Conservation (phyloP, 129 eudicot genomes). For the Dittrichia graveolens region DNA sequence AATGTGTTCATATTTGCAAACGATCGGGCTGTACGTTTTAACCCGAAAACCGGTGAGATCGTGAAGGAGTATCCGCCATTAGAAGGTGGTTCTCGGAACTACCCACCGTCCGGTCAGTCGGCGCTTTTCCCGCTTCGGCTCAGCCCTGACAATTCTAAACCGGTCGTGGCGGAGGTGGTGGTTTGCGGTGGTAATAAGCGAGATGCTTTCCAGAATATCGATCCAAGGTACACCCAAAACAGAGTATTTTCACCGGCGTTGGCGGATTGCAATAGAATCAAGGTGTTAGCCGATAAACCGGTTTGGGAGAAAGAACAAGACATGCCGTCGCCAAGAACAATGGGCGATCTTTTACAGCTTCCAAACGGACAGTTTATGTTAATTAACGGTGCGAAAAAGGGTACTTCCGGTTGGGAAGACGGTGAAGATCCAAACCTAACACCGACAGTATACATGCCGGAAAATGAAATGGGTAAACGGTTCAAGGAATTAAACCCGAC, state of each 20-base stretch:
- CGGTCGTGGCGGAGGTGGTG: constrained; percentile 43
- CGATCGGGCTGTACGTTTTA: constrained; percentile 48
- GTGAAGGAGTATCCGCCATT: constrained; percentile 51
- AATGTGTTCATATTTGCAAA: constrained; percentile 79
- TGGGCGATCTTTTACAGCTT: constrained; percentile 73
- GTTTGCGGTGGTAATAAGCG: constrained; percentile 73
- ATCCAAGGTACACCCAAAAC: constrained; percentile 35
- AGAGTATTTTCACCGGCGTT: constrained; percentile 49
- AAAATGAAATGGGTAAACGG: constrained; percentile 47
- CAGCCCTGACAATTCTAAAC: neutral
- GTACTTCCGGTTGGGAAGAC: constrained; percentile 75
- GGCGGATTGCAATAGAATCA: constrained; percentile 61
- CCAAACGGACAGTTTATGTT: constrained; percentile 69
- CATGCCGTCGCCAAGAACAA: constrained; percentile 67
- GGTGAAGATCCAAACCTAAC: constrained; percentile 58
- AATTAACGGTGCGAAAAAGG: constrained; percentile 69
- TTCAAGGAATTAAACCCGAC: constrained; percentile 50
- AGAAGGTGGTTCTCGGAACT: constrained; percentile 75
- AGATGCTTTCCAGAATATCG: constrained; percentile 47
- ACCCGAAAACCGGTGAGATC: constrained; percentile 42
- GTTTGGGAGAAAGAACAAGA: constrained; percentile 71
- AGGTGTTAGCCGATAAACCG: constrained; percentile 11
- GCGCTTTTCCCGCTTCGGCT: constrained; percentile 73
- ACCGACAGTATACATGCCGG: constrained; percentile 57
- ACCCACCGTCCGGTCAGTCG: constrained; percentile 71